Evolutionary conservation across 495 filamentous ascomycete genomes (phyloP).

Genomic region (Podospora conica): DNA sequence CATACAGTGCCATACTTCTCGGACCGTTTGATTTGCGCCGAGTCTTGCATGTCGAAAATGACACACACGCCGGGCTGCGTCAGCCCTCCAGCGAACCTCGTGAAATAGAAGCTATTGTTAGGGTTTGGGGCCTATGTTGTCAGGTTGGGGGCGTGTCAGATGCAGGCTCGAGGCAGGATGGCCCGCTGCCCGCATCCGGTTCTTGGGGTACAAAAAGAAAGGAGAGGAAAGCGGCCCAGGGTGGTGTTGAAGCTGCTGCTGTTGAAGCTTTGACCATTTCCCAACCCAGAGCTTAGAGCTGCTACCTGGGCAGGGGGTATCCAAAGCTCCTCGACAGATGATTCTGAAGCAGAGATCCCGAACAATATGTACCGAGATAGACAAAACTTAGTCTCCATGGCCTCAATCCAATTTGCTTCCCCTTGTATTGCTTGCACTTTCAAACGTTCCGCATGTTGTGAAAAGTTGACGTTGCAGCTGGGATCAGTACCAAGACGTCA

Average conservation of each 20-base stretch:
- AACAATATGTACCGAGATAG: too few relatives aligned
- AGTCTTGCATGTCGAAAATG: background rate
- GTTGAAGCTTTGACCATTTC: background rate
- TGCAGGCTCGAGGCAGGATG: too few relatives aligned
- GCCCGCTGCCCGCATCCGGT: background rate
- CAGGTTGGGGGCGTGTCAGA: background rate
- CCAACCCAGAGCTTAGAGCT: too few relatives aligned
- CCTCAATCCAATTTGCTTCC: background rate
- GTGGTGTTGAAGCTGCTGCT: background rate
- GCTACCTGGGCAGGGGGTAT: background rate
- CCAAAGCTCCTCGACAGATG: background rate
- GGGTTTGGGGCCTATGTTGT: background rate
- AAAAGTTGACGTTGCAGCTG: background rate
- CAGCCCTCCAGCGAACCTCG: background rate
- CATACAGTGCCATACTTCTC: background rate
- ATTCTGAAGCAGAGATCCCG: background rate
- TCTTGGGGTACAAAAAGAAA: background rate
- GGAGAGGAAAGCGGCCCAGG: background rate
- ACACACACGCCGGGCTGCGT: background rate
- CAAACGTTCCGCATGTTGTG: background rate
- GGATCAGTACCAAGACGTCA: background rate
- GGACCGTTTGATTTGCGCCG: background rate
- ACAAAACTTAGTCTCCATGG: background rate
- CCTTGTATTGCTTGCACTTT: too few relatives aligned
- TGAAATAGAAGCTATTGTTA: background rate